A percentile compares a stretch with the other conserved stretches of the same genome.
phyloP scores from a whole-genome alignment of 2,329 filamentous ascomycete species.

The Fusarium transvaalense region DNA sequence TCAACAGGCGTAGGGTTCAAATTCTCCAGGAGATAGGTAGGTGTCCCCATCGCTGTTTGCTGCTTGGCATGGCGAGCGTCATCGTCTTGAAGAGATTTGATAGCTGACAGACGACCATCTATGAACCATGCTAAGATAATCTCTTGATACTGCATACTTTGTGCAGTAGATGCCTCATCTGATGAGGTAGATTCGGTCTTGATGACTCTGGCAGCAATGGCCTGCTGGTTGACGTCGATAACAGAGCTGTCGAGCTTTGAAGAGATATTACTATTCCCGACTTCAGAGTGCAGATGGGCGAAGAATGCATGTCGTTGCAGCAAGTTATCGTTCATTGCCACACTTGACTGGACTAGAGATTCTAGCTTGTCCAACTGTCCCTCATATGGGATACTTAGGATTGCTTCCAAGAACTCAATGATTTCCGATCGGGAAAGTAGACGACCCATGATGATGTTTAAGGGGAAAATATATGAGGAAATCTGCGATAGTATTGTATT shows the following conservation, averaged over 20 bases:
- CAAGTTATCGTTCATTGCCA: background rate
- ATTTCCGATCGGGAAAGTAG: background rate
- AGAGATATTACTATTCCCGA: fast-evolving
- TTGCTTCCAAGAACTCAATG: background rate
- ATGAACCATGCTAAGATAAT: slow-evolving; percentile 23
- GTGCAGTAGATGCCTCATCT: background rate
- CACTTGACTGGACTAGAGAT: background rate
- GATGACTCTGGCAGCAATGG: slow-evolving; percentile 14
- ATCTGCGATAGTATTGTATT: background rate
- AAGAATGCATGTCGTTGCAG: slow-evolving; percentile 7
- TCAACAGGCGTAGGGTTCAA: background rate
- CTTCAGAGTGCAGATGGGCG: fast-evolving
- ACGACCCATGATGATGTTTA: background rate
- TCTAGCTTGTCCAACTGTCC: background rate
- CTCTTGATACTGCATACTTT: slow-evolving; percentile 13
- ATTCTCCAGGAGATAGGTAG: background rate
- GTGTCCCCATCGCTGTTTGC: background rate
- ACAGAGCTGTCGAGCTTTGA: slow-evolving; percentile 9
- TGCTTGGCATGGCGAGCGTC: background rate
- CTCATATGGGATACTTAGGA: background rate
- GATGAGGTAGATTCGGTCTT: background rate
- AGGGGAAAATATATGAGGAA: fast-evolving
- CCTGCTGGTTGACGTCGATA: slow-evolving; percentile 11
- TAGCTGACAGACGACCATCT: slow-evolving; percentile 3
- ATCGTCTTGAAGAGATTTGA: slow-evolving; percentile 5